phyloP scores from a whole-genome alignment of 148 eudicot species.

The Dianthus caryophyllus region DNA sequence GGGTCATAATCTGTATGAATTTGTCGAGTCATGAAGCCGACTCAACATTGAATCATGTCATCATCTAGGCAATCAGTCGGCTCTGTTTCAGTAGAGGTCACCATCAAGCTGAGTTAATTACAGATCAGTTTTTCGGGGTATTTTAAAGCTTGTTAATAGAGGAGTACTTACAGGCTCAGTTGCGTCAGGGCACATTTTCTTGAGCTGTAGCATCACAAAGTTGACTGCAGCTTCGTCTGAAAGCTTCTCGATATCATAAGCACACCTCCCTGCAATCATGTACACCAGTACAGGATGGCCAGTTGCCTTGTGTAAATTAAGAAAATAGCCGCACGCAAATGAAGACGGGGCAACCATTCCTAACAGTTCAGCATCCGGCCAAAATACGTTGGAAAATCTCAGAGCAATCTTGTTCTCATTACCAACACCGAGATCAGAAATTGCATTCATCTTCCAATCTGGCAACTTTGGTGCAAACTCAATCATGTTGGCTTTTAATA shows the following conservation, averaged over 20 bases:
- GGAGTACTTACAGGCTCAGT: slow-evolving; percentile 74
- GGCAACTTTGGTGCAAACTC: slow-evolving; percentile 91
- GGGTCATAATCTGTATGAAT: too few relatives aligned
- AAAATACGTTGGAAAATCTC: slow-evolving; percentile 66
- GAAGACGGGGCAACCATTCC: slow-evolving; percentile 88
- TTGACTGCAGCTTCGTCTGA: slow-evolving; percentile 73
- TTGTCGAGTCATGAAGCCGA: too few relatives aligned
- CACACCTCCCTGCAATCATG: slow-evolving; percentile 95
- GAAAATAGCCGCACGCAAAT: slow-evolving; percentile 93
- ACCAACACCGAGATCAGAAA: slow-evolving; percentile 94
- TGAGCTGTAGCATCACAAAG: slow-evolving; percentile 86
- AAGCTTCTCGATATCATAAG: slow-evolving; percentile 76
- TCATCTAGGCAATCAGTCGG: too few relatives aligned
- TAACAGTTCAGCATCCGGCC: slow-evolving; percentile 85
- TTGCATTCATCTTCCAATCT: slow-evolving; percentile 83
- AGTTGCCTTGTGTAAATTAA: slow-evolving; percentile 90
- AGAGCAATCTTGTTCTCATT: slow-evolving; percentile 94
- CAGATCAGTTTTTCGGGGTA: too few relatives aligned
- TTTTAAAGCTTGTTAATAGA: too few relatives aligned
- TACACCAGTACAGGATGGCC: slow-evolving; percentile 94
- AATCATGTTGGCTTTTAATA: slow-evolving; percentile 76
- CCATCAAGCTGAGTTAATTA: too few relatives aligned
- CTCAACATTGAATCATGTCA: too few relatives aligned
- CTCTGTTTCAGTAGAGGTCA: too few relatives aligned
- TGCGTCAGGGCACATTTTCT: slow-evolving; percentile 86